Base-by-base conservation (phyloP, 352 stramenopile species). In the Phytophthora pini region DNA sequence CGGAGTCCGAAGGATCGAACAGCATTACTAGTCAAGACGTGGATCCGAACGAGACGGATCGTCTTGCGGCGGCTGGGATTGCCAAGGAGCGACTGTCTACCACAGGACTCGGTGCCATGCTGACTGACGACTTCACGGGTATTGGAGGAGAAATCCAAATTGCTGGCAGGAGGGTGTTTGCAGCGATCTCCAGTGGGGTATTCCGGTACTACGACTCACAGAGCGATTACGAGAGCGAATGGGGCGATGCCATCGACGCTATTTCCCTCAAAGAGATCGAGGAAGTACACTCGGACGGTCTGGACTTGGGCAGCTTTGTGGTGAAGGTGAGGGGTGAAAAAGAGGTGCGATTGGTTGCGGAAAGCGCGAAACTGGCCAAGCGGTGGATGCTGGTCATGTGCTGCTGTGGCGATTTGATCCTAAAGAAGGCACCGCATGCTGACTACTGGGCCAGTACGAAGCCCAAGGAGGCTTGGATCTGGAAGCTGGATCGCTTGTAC, bases 321-420 rank as follows among this genome's bases (percentile, higher is more conserved):
- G 77, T 94, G 5, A 87, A 88, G 56, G 79, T 96, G 11, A 75
- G 77, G 24, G 75, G 83, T 29, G 84, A 94, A 60, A 79, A 88
- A 53, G 74, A 92, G 26, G 80, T 94, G 15, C 80, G 84, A 56
- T 68, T 96, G 20, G 73, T 92, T 12, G 86, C 86, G 2, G 83
- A 93, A 63, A 90, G 69, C 27, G 79, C 74, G 0, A 87, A 86
- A 59, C 57, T 80, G 22, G 84, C 87, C 5, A 94, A 94, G 71
- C 73, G 77, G 17, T 96, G 88, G 88, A 96, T 96, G 88, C 76
- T 96, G 17, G 85, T 94, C 9, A 94, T 96, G 83, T 96, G 88
- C 56, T 96, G 86, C 36, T 94, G 84, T 52, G 86, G 84, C 20
- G 82, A 89, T 17, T 49, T 94, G 52, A 80, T 94, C 20, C 56